Conservation (phyloP, 2,329 filamentous ascomycete species). For the Hypoxylon rubiginosum region DNA sequence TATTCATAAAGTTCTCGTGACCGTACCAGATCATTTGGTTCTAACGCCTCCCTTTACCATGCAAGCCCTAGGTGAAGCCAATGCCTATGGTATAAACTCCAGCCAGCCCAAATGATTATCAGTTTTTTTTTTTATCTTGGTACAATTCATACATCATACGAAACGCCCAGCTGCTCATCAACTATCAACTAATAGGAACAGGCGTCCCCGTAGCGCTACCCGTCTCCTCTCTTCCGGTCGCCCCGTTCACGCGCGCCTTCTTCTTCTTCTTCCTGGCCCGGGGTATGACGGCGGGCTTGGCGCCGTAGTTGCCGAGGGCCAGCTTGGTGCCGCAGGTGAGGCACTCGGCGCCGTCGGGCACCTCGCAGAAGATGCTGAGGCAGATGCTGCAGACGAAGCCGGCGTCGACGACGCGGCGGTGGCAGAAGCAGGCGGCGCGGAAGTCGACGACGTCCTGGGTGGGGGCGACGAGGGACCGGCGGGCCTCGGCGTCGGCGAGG, state of each 20-base stretch:
- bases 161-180: not conserved
- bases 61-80: slow-evolving; percentile 15
- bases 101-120: not conserved
- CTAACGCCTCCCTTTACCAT: slow-evolving; percentile 24
- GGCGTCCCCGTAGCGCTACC: slow-evolving; percentile 73
- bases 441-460: slow-evolving; percentile 93
- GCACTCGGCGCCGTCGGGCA: slow-evolving; percentile 74
- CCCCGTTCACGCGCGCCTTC: slow-evolving; percentile 65
- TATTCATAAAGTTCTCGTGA: slow-evolving; percentile 22
- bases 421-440: slow-evolving; percentile 97
- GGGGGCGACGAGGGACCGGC: slow-evolving; percentile 78
- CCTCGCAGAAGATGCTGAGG: slow-evolving; percentile 89
- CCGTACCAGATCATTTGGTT: slow-evolving; percentile 10
- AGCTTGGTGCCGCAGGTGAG: slow-evolving; percentile 86
- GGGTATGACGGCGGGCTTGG: slow-evolving; percentile 80
- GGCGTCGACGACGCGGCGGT: slow-evolving; percentile 88
- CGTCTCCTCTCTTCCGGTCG: slow-evolving; percentile 65
- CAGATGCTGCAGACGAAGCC: slow-evolving; percentile 98
- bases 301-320: slow-evolving; percentile 80
- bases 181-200: slow-evolving; percentile 52
- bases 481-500: slow-evolving; percentile 72
- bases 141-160: slow-evolving; percentile 9
- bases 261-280: slow-evolving; percentile 83
- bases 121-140: not conserved
- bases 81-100: slow-evolving; percentile 17